Conservation (phyloP, 495 filamentous ascomycete genomes). For the Penicillium simplicissimum region DNA sequence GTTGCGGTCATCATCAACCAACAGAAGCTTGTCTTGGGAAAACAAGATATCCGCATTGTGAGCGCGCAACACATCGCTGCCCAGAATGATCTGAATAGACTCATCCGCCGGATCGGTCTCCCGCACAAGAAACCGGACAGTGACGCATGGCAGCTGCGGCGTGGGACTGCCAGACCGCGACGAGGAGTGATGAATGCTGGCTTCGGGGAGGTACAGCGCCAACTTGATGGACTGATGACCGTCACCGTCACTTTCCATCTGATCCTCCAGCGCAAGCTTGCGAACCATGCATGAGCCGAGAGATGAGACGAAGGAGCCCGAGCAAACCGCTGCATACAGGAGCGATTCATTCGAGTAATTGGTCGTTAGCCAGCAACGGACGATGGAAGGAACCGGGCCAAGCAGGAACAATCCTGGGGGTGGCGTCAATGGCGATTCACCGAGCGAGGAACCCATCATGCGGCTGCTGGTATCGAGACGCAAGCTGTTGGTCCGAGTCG, state of each 20-base stretch:
- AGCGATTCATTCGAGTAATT: constrained; percentile 84
- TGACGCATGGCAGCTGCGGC: constrained; percentile 77
- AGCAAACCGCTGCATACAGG: constrained; percentile 89
- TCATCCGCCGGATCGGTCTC: constrained; percentile 53
- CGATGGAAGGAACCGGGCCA: constrained; percentile 86
- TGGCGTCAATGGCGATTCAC: constrained; percentile 68
- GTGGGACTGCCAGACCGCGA: constrained; percentile 71
- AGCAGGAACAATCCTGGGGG: constrained; percentile 80
- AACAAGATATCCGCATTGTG: constrained; percentile 91
- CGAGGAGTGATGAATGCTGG: constrained; percentile 73
- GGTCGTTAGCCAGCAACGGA: constrained; percentile 90
- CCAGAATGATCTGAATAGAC: constrained; percentile 76
- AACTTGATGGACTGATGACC: constrained; percentile 69
- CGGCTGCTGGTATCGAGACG: constrained; percentile 71
- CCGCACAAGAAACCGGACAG: constrained; percentile 72
- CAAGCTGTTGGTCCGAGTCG: constrained; percentile 80
- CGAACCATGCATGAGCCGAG: constrained; percentile 71
- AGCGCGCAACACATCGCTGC: constrained; percentile 81
- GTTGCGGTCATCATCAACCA: constrained; percentile 83
- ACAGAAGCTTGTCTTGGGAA: constrained; percentile 81
- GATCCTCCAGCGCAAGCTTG: constrained; percentile 66
- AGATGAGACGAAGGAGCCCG: constrained; percentile 83
- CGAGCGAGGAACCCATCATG: constrained; percentile 59
- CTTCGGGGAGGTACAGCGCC: constrained; percentile 86
- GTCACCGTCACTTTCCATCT: constrained; percentile 64